phyloP scores from a whole-genome alignment of 2,329 filamentous ascomycete species.

The Cercospora zeae-maydis region DNA sequence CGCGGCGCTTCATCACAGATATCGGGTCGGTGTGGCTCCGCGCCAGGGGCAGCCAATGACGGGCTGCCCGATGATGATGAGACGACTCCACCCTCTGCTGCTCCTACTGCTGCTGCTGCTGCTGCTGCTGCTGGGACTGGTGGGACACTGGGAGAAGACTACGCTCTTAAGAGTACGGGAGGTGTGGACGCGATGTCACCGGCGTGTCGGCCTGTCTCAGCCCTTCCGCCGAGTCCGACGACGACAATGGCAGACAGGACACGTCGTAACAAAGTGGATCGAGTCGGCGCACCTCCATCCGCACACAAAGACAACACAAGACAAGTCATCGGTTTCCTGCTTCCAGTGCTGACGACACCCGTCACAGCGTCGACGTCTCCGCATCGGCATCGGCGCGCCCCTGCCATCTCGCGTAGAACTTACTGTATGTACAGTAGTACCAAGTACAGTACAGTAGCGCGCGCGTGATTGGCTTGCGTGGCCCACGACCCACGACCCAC shows the following conservation, averaged over 20 bases:
- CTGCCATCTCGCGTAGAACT: not conserved
- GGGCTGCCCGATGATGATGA: no score
- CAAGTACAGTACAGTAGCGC: no score
- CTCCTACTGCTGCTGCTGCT: not conserved
- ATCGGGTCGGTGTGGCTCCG: not conserved
- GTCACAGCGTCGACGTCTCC: no score
- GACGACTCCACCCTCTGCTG: not conserved
- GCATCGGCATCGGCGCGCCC: not conserved
- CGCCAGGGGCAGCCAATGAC: not conserved
- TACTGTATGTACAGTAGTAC: no score
- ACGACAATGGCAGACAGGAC: no score
- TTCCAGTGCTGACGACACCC: no score
- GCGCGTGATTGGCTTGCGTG: conserved; percentile 15
- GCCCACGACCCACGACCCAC: not conserved
- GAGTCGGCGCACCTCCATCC: not conserved
- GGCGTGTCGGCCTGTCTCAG: not conserved
- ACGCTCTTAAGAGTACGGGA: no score
- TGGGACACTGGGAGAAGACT: no score
- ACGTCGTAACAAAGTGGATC: not conserved
- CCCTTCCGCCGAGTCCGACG: no score
- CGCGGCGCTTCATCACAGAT: not conserved
- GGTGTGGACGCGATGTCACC: not conserved
- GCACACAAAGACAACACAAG: no score
- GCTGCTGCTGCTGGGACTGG: no score
- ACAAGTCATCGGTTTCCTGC: not conserved